Evolutionary conservation across 441 rosid genomes (phyloP), one percentile per base, ranked within the genome.

Genomic region (Bocquillonia castaneifolia): DNA sequence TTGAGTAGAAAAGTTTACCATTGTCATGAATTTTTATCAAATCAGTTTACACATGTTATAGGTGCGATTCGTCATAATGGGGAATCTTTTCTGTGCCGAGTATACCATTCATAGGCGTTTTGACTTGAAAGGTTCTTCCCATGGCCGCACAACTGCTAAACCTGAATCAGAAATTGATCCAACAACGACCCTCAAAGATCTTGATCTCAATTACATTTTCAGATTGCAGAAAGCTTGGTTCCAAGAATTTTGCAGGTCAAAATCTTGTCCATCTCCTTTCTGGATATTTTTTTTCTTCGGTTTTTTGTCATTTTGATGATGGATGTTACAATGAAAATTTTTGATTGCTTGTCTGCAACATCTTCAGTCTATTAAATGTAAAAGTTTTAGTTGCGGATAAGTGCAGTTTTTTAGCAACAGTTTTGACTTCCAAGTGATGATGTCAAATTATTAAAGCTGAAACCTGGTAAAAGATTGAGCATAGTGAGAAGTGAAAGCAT

Each of bases 21-120:
- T 59, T 61, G 36, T 75, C 47, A 25, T 45, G 59, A 61, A 52
- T 54, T 44, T 44, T 66, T 8, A 36, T 17, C 52, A 51, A 72
- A 52, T 62, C 5, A 26, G 22, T 52, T 28, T 75, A 61, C 37
- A 22, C 28, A 5, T 63, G 61, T n/a, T 1, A 47, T 83, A 93
- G 97, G 97, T 93, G 48, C 77, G 97, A 63, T 94, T 94, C 78
- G 88, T 91, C 70, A 90, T 92, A 60, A 94, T 94, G 94, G 99
- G 99, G 73, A 94, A 92, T 70, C 83, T 94, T 65, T 91, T 92
- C 77, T 86, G 96, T 75, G 79, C 96, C 32, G 89, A 83, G 67
- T 80, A 84, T 78, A 77, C 83, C 29, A 88, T 92, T 53, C 98
- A 92, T 76, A 84, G 98, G 59, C 90, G 96, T 22, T 94, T 94